These are phyloP conservation scores for Barnettozyma populi DNA, from an alignment of 805 yeast species.

Conservation along the genomic window DNA sequence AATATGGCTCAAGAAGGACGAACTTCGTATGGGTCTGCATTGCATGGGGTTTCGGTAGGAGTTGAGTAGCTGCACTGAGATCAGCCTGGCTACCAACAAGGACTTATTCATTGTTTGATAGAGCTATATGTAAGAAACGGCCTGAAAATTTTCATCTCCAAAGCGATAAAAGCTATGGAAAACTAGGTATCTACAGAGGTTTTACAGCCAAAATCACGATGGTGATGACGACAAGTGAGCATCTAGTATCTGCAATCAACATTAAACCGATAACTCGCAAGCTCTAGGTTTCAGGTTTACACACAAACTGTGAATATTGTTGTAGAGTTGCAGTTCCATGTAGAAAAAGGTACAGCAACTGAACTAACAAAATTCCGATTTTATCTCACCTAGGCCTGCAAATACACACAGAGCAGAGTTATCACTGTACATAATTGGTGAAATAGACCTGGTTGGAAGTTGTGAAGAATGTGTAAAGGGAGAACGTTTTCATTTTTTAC, in stretches of 20 bases:
- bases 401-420: neutral
- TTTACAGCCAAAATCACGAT: no score
- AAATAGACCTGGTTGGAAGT: neutral
- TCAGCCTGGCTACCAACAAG: neutral
- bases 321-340: slow-evolving; percentile 18
- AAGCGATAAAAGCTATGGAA: neutral
- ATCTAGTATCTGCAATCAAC: neutral
- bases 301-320: slow-evolving; percentile 12
- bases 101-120: neutral
- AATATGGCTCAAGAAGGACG: slow-evolving; percentile 19
- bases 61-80: neutral
- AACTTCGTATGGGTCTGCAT: neutral
- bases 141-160: neutral
- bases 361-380: slow-evolving; percentile 17
- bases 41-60: neutral
- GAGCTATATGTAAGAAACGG: neutral
- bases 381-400: slow-evolving; percentile 13
- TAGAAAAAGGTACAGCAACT: slow-evolving; percentile 12
- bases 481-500: neutral
- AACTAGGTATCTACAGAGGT: neutral
- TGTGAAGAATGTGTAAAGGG: neutral
- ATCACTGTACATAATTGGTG: neutral
- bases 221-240: no score
- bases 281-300: neutral
- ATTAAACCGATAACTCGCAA: no score